Percentiles rank a stretch among this genome's conserved stretches.
These are phyloP conservation scores for Elongisporangium prolatum DNA, from an alignment of 352 stramenopile genomes.

Conservation along the genomic window DNA sequence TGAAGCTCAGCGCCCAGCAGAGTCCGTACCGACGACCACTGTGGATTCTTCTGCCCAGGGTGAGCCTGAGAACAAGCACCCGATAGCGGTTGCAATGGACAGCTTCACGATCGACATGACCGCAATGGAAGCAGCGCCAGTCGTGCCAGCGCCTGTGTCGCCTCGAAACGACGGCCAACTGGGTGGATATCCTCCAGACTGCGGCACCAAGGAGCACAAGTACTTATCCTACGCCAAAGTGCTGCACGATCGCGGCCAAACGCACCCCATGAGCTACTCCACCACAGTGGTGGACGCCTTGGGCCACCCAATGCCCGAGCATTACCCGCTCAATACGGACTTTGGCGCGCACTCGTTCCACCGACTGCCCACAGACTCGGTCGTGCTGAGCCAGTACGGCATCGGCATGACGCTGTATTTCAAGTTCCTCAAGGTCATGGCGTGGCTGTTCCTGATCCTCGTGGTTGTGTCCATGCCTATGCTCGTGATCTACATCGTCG, in stretches of 20 bases:
- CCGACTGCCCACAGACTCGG: conserved; percentile 62
- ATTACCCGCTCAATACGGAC: conserved; percentile 53
- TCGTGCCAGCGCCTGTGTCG: conserved; percentile 13
- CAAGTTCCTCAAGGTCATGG: conserved; percentile 85
- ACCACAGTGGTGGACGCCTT: conserved; percentile 43
- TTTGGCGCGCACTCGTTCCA: conserved; percentile 82
- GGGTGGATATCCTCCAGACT: conserved; percentile 70
- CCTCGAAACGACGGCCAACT: conserved; percentile 57
- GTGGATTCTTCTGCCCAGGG: background rate
- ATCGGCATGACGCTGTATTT: conserved; percentile 80
- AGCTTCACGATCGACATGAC: background rate
- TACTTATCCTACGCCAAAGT: conserved; percentile 80
- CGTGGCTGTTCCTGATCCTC: conserved; percentile 80
- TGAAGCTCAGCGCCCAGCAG: background rate
- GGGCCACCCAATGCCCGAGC: conserved; percentile 47
- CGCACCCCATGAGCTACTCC: conserved; percentile 75
- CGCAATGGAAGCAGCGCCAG: background rate
- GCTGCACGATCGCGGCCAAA: conserved; percentile 56
- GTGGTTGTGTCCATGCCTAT: conserved; percentile 53
- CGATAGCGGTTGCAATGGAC: background rate
- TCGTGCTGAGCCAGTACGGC: conserved; percentile 72
- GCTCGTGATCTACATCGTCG: conserved; percentile 62
- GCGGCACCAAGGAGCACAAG: conserved; percentile 65
- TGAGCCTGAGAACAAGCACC: background rate
- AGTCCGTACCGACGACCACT: background rate